phyloP scores from a whole-genome alignment of 1,284 basidiomycete species.

The Melanopsichium pennsylvanicum region DNA sequence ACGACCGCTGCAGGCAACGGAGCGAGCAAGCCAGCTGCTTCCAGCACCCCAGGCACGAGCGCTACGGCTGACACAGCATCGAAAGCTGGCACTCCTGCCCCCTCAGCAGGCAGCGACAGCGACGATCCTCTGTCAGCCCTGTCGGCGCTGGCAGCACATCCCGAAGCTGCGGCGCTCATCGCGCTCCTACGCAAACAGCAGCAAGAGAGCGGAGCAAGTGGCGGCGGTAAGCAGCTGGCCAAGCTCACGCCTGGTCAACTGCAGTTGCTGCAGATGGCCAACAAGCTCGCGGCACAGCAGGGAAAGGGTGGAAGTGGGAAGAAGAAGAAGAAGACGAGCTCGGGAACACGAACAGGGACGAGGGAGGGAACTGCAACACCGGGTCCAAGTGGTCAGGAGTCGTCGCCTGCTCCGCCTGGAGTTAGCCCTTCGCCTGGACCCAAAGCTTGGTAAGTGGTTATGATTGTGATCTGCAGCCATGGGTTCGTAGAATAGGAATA shows the following conservation, averaged over 20 bases:
- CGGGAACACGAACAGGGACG: slow-evolving; percentile 13
- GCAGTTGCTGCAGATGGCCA: slow-evolving; percentile 62
- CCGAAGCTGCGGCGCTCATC: slow-evolving; percentile 60
- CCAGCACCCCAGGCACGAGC: no score
- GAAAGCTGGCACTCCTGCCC: neutral
- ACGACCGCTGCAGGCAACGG: slow-evolving; percentile 5
- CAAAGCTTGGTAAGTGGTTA: slow-evolving; percentile 3
- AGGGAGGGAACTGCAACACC: slow-evolving; percentile 33
- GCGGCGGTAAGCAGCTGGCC: slow-evolving; percentile 44
- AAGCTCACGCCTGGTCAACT: slow-evolving; percentile 61
- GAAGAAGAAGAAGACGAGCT: slow-evolving; percentile 47
- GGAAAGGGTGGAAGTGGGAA: slow-evolving; percentile 23
- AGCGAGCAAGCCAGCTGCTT: slow-evolving; percentile 2
- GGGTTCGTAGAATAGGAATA: no score
- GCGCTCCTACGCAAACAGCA: slow-evolving; percentile 60
- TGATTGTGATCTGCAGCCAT: neutral
- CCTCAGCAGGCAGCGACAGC: neutral
- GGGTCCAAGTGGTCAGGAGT: slow-evolving; percentile 25
- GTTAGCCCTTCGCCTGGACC: slow-evolving; percentile 31
- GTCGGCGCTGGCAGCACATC: slow-evolving; percentile 55
- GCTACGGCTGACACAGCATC: neutral
- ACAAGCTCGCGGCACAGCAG: slow-evolving; percentile 55
- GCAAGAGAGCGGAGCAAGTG: slow-evolving; percentile 34
- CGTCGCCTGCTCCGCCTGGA: slow-evolving; percentile 25
- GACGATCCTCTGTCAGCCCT: slow-evolving; percentile 56